Evolutionary conservation across 2,329 filamentous ascomycete genomes (phyloP), one percentile per base, ranked within the genome.

Genomic region (Cylindrodendrum hubeiense): DNA sequence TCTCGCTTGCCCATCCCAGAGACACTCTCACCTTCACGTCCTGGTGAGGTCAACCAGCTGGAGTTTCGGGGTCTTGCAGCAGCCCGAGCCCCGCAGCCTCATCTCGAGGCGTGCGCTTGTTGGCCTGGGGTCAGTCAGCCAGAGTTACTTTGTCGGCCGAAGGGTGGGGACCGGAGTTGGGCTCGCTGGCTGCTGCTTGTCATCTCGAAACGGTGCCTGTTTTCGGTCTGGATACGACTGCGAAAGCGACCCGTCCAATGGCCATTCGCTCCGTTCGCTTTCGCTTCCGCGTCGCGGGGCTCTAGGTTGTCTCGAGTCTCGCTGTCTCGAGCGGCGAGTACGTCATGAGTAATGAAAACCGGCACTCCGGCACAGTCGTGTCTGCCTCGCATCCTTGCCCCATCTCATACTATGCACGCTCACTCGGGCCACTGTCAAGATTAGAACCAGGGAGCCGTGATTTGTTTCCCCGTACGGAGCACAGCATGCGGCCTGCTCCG

Each of bases 171-270:
- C 66, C 67, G 61, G 67, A 52, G 52, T 63, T 54, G 60, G 37
- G 44, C 22, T 26, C 44, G 28, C 21, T 50, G 28, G 47, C 47
- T 28, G 6, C 46, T 33, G 24, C 44, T 44, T 41, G 44, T 44
- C 53, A 54, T 59, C 63, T 67, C 69, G 71, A 74, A 74, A 72
- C 64, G 66, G 65, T 71, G 67, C 46, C 71, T 67, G 63, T 54
- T 69, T 72, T 71, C 26, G 62, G 69, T 47, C 54, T 17, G 22
- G 33, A 58, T 58, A 41, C 33, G 33, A 53, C 26, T 13, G 41
- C 26, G 34, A 17, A 47, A 30, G 28, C 44, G 33, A n/a, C 53
- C 37, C 49, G 41, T 13, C 17, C 21, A 41, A 34, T 55, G 22
- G 24, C 53, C 13, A 58, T 51, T 63, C 30, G 60, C 54, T 37